Evolutionary conservation across 192 early-diverging fungal species (phyloP).

Genomic region (Coemansia sp.): DNA sequence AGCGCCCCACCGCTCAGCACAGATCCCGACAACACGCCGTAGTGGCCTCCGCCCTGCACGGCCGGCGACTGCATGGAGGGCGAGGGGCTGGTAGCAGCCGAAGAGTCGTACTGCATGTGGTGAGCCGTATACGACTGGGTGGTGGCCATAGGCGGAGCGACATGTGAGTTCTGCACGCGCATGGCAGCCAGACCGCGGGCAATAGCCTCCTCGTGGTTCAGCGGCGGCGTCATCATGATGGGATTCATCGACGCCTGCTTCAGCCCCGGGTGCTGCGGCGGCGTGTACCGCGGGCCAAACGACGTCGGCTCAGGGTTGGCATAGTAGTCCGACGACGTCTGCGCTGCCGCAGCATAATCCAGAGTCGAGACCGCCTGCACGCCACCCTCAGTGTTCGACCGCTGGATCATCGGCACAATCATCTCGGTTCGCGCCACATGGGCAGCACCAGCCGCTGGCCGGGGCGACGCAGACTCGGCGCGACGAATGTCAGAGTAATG

Average conservation of each 20-base stretch:
- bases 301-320: conserved; percentile 1
- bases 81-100: conserved; percentile 22
- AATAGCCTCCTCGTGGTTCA: conserved; percentile 45
- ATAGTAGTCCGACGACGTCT: conserved; percentile 30
- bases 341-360: conserved; percentile 9
- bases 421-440: conserved; percentile 46
- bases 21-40: conserved; percentile 24
- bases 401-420: conserved; percentile 49
- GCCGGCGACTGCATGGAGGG: conserved; percentile 39
- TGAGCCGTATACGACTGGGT: conserved; percentile 17
- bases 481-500: conserved; percentile 11
- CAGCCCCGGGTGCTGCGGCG: conserved; percentile 35
- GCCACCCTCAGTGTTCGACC: conserved; percentile 22
- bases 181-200: conserved; percentile 44
- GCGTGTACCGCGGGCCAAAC: background rate
- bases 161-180: conserved; percentile 25
- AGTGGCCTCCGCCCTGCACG: conserved; percentile 8
- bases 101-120: conserved; percentile 17
- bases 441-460: conserved; percentile 15
- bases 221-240: conserved; percentile 46
- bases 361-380: conserved; percentile 19
- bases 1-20: conserved; percentile 19
- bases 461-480: conserved; percentile 7
- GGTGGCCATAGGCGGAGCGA: background rate
- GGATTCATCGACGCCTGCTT: conserved; percentile 29